Base-by-base conservation (phyloP, 352 stramenopile genomes). In the Phytophthora chlamydospora region DNA sequence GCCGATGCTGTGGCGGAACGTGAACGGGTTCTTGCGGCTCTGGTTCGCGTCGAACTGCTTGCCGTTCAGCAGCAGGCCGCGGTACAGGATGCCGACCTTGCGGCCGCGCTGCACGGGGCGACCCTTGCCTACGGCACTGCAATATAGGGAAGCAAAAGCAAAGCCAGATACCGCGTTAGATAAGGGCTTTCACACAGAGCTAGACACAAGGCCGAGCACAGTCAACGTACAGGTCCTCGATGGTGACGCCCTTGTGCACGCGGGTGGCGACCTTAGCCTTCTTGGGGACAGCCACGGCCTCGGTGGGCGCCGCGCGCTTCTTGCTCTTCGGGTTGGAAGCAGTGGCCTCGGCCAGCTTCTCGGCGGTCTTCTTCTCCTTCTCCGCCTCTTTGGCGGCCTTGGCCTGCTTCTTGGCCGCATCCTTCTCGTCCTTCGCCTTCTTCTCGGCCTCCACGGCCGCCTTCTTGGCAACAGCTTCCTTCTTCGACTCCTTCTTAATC, bases 11-110 rank as follows among this genome's bases (percentile, higher is more conserved):
- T 93, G 85, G 36, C 82, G 83, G 80, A 96, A 96, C 42, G 71
- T 73, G 68, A 96, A 96, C 47, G 88, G 85, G 52, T 80, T 83
- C 69, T 93, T 94, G 64, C 88, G 87, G 74, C 88, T 93, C 69
- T 88, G 73, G 42, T 65, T 68, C 48, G 85, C 74, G 58, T 95
- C 87, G 45, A 96, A 96, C 62, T 93, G 83, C 75, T 92, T 91
- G 64, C 85, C 85, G 65, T 95, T 96, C 54, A 71, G 78, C 29
- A 96, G 76, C 32, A 72, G 75, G n/a, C 87, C 87, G 19, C 75
- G 79, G 74, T 96, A 96, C 39, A 93, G 53, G 39, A 96, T 93
- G 59, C 78, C 81, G 14, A 93, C 82, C 68, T 94, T 92, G 54
- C 76, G 76, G 44, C 87, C 87, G 47, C 74, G 75, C 31, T 70